Conservation (phyloP, 768 basidiomycete genomes). For the Rhodotorula paludigena region DNA sequence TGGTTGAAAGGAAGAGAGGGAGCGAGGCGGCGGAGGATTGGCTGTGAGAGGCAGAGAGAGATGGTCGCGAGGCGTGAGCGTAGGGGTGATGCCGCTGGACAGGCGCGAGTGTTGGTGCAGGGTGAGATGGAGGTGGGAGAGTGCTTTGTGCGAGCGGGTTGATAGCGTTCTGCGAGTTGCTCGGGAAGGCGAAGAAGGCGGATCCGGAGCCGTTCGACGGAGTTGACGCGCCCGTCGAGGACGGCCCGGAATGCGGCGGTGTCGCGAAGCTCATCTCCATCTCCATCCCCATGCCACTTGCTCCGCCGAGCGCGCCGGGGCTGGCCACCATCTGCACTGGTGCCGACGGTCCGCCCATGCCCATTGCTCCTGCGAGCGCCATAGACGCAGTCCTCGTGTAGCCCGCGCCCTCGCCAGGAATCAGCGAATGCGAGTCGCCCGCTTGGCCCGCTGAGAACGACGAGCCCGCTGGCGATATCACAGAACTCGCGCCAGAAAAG, state of each 20-base stretch:
- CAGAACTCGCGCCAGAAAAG: slow-evolving; percentile 7
- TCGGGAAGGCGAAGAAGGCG: background rate
- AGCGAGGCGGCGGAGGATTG: slow-evolving; percentile 1
- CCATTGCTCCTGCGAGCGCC: slow-evolving; percentile 9
- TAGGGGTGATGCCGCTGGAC: slow-evolving; percentile 37
- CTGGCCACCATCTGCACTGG: background rate
- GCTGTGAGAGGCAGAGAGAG: slow-evolving; percentile 2
- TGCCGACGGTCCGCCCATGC: background rate
- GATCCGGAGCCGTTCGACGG: background rate
- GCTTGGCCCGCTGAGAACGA: slow-evolving; percentile 13
- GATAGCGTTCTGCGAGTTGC: background rate
- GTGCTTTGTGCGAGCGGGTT: background rate
- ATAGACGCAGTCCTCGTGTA: slow-evolving; percentile 9
- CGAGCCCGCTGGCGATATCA: slow-evolving; percentile 25
- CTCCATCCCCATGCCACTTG: too few relatives aligned
- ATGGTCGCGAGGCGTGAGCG: slow-evolving; percentile 27
- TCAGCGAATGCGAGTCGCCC: background rate
- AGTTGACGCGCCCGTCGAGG: slow-evolving; percentile 5
- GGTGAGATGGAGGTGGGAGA: slow-evolving; percentile 18
- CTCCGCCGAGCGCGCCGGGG: background rate
- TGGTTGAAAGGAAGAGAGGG: slow-evolving; percentile 27
- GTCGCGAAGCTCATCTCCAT: slow-evolving; percentile 13
- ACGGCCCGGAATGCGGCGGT: background rate
- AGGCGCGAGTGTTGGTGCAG: slow-evolving; percentile 18
- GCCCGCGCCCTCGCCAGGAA: background rate